Evolutionary conservation across 306 rosid genomes (phyloP), one percentile per base, ranked within the genome.

Genomic region (Amphicarpaea edgeworthii): DNA sequence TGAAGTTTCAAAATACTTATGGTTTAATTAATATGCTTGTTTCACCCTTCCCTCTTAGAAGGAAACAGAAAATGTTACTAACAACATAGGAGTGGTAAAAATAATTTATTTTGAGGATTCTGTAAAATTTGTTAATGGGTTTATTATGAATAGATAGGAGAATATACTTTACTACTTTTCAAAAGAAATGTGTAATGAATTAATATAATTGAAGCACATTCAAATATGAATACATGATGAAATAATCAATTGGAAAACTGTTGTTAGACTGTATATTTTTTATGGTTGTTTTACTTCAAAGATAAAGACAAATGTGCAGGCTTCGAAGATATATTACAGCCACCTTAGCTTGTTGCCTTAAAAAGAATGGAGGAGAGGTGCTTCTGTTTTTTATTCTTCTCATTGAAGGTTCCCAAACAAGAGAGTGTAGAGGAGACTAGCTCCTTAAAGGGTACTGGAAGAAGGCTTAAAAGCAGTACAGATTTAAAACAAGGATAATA

Each of bases 301-400:
- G 41, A 67, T 43, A 45, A 12, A 14, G 32, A 68, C 43, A 68
- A 15, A 68, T 68, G 17, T 68, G 59, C 24, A 45, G 59, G 59
- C 24, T 68, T 43, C 5, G 1, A 43, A 19, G 34, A 11, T 65
- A 40, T 11, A 17, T 40, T 23, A 23, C 17, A 4, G 32, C 32
- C 50, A 38, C 17, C 16, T 19, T 4, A 21, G 53, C 37, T 41
- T 12, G 16, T 23, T 4, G 6, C 23, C 54, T 19, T 12, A 5
- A 38, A 64, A 32, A 64, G 32, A 38, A 19, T 63, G 69, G 28
- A 62, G 68, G 19, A 59, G 20, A 30, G 64, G 38, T 9, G 7
- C n/a, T 19, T 64, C 30, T 16, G 30, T 28, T 40, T 40, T 47
- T 8, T 47, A 47, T 47, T 47, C 20, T 64, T 62, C 68, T 62